Base-by-base conservation (phyloP, 164 flowering plant genomes). In the Vitis cinerea region DNA sequence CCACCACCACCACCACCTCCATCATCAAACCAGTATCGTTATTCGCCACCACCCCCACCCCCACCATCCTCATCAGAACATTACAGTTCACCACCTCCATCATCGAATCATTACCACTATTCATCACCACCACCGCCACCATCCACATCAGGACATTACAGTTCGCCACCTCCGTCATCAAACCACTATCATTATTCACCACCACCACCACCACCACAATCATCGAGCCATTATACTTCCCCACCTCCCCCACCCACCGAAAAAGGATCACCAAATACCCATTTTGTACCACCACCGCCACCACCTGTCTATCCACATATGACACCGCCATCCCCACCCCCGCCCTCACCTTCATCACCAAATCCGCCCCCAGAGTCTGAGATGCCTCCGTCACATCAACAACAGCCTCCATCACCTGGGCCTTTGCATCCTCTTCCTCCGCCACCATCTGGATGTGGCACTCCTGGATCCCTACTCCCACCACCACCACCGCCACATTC, bases 161-260 rank as follows among this genome's bases (percentile, higher is more conserved):
- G 59, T 8, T 37, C 68, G 4, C 16, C 67, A 16, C 71, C 80
- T 14, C 62, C 79, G 0, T 61, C 74, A 8, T 63, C 71, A 30
- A 67, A 68, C 11, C 10, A 9, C 12, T 16, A 50, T 19, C 57
- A 55, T 9, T 53, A 29, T 8, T 48, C 60, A 54, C 73, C 77
- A 19, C 64, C 71, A 2, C 48, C 69, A 5, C 51, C 64, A 37
- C 74, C 66, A 66, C 3, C 65, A 11, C 16, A 23, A 6, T 31
- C 44, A 31, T 31, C 44, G 7, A 31, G 44, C 44, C 44, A 31
- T 6, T 31, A 31, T 31, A 31, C 15, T 56, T 50, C 29, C 11
- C 19, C 70, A 6, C 69, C 81, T 2, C 81, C 81, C 0, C 73
- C 82, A 54, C 71, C 74, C 14, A 11, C 12, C 8, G 31, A 58